Evolutionary conservation across 345 rosid species (phyloP).

Genomic region (Capsella bursapastoris): DNA sequence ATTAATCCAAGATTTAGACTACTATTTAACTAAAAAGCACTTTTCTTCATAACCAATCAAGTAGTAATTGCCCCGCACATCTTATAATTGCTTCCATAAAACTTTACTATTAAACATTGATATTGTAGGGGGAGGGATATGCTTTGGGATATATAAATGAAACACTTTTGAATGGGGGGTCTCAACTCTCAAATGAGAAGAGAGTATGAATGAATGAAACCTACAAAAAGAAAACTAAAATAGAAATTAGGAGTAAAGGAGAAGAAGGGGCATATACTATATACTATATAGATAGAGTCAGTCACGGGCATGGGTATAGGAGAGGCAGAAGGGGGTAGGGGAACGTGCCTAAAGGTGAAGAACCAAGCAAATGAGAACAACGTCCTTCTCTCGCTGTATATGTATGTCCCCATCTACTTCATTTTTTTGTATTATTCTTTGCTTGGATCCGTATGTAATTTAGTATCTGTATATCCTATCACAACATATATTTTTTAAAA

Average conservation of each 20-base stretch:
- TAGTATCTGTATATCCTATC: too few relatives aligned
- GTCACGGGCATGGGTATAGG: slow-evolving; percentile 43
- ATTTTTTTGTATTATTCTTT: slow-evolving; percentile 27
- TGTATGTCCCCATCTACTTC: slow-evolving; percentile 32
- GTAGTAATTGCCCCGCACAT: slow-evolving; percentile 33
- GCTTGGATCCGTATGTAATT: neutral
- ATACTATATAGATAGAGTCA: neutral
- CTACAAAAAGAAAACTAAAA: neutral
- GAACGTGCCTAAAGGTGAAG: slow-evolving; percentile 39
- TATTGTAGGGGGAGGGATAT: neutral
- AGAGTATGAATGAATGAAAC: neutral
- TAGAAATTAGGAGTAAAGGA: neutral
- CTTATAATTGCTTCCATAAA: slow-evolving; percentile 30
- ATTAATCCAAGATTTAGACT: neutral
- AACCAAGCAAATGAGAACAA: slow-evolving; percentile 43
- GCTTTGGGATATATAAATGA: slow-evolving; percentile 3
- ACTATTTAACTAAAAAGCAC: neutral
- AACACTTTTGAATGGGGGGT: neutral
- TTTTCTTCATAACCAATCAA: slow-evolving; percentile 27
- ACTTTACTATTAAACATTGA: neutral
- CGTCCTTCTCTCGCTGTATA: slow-evolving; percentile 11
- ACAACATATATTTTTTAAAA: too few relatives aligned
- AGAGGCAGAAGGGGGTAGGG: neutral
- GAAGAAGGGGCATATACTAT: neutral
- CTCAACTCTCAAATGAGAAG: slow-evolving; percentile 2